phyloP scores from a whole-genome alignment of 2,329 filamentous ascomycete species.

The Beauveria sp. region DNA sequence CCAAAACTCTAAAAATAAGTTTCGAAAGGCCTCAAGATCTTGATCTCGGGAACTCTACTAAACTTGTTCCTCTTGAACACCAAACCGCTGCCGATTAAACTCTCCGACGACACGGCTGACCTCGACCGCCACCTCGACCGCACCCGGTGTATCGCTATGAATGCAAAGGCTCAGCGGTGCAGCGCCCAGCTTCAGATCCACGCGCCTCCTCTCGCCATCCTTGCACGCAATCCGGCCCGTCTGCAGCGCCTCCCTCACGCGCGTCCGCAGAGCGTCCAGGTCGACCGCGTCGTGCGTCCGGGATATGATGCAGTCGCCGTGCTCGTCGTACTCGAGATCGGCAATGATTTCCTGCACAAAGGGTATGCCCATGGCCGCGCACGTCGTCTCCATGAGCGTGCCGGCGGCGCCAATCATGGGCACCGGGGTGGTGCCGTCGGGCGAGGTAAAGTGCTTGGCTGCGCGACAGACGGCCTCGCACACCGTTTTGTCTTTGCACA shows the following conservation, averaged over 20 bases:
- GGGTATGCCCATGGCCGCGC: neutral
- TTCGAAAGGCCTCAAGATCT: too few relatives aligned
- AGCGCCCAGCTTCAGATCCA: neutral
- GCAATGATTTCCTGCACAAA: slow-evolving; percentile 6
- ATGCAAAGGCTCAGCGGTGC: slow-evolving; percentile 1
- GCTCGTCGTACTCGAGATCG: slow-evolving; percentile 3
- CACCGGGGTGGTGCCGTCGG: neutral
- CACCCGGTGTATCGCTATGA: slow-evolving; percentile 1
- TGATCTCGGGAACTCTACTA: too few relatives aligned
- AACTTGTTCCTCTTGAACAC: neutral
- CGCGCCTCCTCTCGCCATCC: neutral
- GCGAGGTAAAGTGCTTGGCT: neutral
- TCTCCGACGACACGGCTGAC: neutral
- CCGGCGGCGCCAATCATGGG: slow-evolving; percentile 5
- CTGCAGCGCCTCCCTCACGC: neutral
- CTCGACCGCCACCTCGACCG: neutral
- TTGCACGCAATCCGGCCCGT: neutral
- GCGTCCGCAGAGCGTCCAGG: neutral
- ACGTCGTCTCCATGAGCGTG: slow-evolving; percentile 4
- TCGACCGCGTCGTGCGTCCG: neutral
- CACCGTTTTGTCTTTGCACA: slow-evolving; percentile 1
- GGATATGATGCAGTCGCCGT: slow-evolving; percentile 3
- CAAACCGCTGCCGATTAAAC: neutral
- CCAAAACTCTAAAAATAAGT: too few relatives aligned
- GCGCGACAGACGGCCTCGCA: slow-evolving; percentile 1